phyloP scores from a whole-genome alignment of 2,329 filamentous ascomycete species.

The Exophiala dermatitidis region DNA sequence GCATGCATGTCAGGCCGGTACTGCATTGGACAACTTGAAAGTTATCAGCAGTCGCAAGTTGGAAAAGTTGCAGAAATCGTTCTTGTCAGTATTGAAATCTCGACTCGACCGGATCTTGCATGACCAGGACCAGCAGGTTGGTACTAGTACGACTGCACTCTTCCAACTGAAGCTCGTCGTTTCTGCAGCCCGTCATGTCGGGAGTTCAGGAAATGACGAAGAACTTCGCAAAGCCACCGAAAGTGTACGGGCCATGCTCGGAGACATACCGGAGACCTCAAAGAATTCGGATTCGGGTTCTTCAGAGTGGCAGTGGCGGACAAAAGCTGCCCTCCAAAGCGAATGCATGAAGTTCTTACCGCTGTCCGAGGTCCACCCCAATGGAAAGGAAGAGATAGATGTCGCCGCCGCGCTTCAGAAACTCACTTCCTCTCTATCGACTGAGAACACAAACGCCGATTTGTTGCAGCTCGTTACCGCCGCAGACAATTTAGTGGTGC shows the following conservation, averaged over 20 bases:
- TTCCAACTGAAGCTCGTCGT: background rate
- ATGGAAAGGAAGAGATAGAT: background rate
- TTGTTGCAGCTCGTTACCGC: conserved; percentile 3
- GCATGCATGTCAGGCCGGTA: background rate
- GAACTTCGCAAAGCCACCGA: background rate
- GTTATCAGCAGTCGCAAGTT: background rate
- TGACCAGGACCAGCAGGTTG: background rate
- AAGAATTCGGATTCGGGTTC: too few relatives aligned
- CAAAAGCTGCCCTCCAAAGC: conserved; percentile 1
- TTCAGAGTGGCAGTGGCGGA: background rate
- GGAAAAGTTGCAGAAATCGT: conserved; percentile 2
- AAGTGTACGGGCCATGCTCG: conserved; percentile 1
- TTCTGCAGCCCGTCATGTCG: background rate
- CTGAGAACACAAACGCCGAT: background rate
- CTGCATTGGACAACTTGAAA: background rate
- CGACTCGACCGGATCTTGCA: background rate
- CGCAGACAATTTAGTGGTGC: conserved; percentile 7
- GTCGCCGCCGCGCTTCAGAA: background rate
- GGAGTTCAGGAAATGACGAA: background rate
- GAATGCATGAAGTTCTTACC: conserved; percentile 1
- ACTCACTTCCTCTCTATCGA: conserved; percentile 2
- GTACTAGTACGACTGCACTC: background rate
- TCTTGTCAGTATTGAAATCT: background rate
- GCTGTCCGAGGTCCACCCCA: background rate
- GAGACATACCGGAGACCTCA: too few relatives aligned